Evolutionary conservation across 2,329 filamentous ascomycete species (phyloP), one percentile per base, ranked within the genome.

Genomic region (Xylaria sp.): DNA sequence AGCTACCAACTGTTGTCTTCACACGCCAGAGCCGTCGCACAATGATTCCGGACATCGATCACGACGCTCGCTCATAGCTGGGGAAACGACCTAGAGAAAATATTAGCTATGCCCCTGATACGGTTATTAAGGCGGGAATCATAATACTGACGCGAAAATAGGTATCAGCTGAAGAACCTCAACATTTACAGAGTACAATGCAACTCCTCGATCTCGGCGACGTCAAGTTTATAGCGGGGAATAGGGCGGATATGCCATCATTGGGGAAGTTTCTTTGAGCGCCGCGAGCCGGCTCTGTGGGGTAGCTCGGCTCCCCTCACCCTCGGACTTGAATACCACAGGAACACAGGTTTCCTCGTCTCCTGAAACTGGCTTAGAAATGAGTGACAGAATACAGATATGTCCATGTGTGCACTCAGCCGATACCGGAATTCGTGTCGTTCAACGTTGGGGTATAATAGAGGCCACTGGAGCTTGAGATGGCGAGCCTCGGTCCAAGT

Each of bases 21-120:
- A 39, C 55, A 51, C 59, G 51, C 34, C 48, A 61, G 8, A 65
- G 17, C 48, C 55, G 64, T 11, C 65, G 61, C 12, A 51, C 42
- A 36, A 72, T 36, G 8, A 68, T 32, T 60, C 62, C 64, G 21
- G 65, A 71, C 72, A 72, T 73, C 34, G 24, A 51, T 30, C 4
- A 19, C 47, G 17, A 61, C 27, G 34, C 17, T 24, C 27, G 5
- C 27, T 39, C 17, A 32, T 27, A 47, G 24, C n/a, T 39, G 9
- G 51, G 11, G 42, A 19, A 47, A 21, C 2, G 27, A 53, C 47
- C 21, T 24, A 50, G 7, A 19, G 4, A 61, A 8, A 50, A 34
- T 4, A 56, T 14, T 8, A 21, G 47, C n/a, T 24, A 57, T 1
- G 12, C 8, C 34, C 62, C 34, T 36, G 0, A 7, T 14, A 19